phyloP scores from a whole-genome alignment of 129 eudicot genomes.

The Flaveria linearis region DNA sequence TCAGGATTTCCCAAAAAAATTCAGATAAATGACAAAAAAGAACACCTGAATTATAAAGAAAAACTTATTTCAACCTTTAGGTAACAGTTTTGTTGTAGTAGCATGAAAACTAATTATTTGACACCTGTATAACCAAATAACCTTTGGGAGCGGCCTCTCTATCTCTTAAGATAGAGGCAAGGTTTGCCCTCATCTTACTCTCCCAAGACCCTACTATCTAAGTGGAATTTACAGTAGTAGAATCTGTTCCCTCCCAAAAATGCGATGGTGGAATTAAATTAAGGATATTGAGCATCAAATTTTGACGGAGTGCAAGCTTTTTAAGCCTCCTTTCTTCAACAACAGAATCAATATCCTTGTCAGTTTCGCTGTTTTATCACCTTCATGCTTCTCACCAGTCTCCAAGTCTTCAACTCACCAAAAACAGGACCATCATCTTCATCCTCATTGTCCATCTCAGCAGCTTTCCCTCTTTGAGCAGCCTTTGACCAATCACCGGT shows the following conservation, averaged over 20 bases:
- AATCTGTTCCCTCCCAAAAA: not conserved
- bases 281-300: constrained; percentile 94
- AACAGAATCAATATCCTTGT: constrained; percentile 38
- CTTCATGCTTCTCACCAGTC: constrained; percentile 65
- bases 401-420: constrained; percentile 93
- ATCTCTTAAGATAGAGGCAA: no score
- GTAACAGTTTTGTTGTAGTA: constrained; percentile 1
- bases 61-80: not conserved
- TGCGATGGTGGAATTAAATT: not conserved
- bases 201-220: no score
- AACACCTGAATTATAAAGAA: no score
- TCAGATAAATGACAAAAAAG: not conserved
- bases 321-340: constrained; percentile 70
- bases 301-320: constrained; percentile 94
- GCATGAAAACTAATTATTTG: constrained; percentile 7
- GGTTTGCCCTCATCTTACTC: no score
- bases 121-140: not conserved
- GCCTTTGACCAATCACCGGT: constrained; percentile 96
- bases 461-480: constrained; percentile 53
- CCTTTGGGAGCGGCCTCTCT: no score
- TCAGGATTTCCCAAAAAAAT: not conserved
- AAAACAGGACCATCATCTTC: constrained; percentile 53
- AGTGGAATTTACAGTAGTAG: not conserved
- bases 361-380: constrained; percentile 26
- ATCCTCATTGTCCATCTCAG: constrained; percentile 45